These are phyloP conservation scores for Saccharomycopsis olivae DNA, from an alignment of 805 yeast species.

Conservation along the genomic window DNA sequence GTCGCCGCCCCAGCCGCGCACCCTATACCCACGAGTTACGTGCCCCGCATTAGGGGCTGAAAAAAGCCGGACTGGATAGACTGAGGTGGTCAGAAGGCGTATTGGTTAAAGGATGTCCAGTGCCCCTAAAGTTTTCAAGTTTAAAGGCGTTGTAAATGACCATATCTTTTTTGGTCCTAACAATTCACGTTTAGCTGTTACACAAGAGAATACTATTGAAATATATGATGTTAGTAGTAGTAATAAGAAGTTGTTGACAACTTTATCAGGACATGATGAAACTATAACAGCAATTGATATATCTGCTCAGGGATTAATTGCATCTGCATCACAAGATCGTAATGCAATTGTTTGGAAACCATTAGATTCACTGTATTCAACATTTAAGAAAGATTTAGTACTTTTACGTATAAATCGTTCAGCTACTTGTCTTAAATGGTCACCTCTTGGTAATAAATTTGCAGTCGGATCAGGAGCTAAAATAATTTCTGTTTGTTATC, in stretches of 20 bases:
- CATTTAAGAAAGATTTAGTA: constrained; percentile 84
- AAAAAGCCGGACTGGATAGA: too few species aligned
- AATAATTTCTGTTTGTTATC: constrained; percentile 90
- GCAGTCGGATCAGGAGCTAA: constrained; percentile 97
- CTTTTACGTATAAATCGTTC: constrained; percentile 88
- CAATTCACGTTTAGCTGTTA: constrained; percentile 54
- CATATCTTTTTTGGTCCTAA: constrained; percentile 75
- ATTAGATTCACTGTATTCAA: constrained; percentile 43
- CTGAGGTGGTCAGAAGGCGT: too few species aligned
- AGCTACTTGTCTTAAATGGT: constrained; percentile 91
- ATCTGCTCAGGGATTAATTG: constrained; percentile 77
- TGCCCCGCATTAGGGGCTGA: too few species aligned
- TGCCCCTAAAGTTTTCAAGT: constrained; percentile 37
- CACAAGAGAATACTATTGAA: constrained; percentile 68
- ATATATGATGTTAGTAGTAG: constrained; percentile 47
- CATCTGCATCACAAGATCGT: constrained; percentile 96
- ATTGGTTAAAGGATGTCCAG: too few species aligned
- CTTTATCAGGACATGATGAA: constrained; percentile 79
- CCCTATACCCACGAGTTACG: too few species aligned
- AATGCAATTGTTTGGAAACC: constrained; percentile 96
- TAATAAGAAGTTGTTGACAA: constrained; percentile 43
- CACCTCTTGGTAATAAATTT: constrained; percentile 88
- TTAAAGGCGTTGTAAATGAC: constrained; percentile 81
- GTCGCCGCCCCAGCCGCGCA: too few species aligned
- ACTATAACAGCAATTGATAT: constrained; percentile 92